These are phyloP conservation scores for Dichotomocladium elegans DNA, from an alignment of 371 early-diverging fungal genomes.

Conservation along the genomic window DNA sequence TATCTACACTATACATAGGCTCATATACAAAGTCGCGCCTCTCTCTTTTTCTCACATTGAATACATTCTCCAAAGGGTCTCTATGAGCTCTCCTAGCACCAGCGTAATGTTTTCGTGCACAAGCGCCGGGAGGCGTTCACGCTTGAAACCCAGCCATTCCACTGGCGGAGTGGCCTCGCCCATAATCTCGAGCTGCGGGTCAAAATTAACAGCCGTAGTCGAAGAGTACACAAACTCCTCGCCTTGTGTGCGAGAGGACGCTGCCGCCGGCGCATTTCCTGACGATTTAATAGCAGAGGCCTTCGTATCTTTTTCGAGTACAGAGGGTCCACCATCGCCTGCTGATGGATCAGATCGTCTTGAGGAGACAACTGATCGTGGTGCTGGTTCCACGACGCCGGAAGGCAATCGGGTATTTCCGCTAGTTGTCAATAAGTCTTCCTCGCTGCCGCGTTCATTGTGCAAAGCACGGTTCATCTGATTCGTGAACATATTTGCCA, in stretches of 20 bases:
- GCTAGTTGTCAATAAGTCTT: too few species aligned
- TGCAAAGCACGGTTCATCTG: slow-evolving; percentile 32
- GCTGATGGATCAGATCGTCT: neutral
- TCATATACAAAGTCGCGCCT: too few species aligned
- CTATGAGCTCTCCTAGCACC: slow-evolving; percentile 34
- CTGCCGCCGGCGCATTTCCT: neutral
- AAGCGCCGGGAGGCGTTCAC: slow-evolving; percentile 50
- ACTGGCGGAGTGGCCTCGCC: slow-evolving; percentile 64
- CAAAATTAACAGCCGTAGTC: slow-evolving; percentile 37
- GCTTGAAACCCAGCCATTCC: slow-evolving; percentile 57
- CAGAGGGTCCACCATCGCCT: neutral
- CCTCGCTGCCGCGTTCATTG: neutral
- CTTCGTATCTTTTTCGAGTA: slow-evolving; percentile 4
- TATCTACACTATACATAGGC: too few species aligned
- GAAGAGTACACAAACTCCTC: slow-evolving; percentile 26
- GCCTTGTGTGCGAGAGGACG: neutral
- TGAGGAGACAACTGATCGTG: too few species aligned
- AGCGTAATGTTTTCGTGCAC: slow-evolving; percentile 49
- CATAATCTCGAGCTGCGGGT: slow-evolving; percentile 54
- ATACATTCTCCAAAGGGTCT: slow-evolving; percentile 16
- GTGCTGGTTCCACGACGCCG: too few species aligned
- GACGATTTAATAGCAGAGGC: neutral
- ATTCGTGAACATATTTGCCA: slow-evolving; percentile 38
- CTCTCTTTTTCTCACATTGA: too few species aligned
- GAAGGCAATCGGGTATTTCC: neutral